phyloP scores from a whole-genome alignment of 2,329 filamentous ascomycete genomes.

The Magnaporthiopsis rhizophila region DNA sequence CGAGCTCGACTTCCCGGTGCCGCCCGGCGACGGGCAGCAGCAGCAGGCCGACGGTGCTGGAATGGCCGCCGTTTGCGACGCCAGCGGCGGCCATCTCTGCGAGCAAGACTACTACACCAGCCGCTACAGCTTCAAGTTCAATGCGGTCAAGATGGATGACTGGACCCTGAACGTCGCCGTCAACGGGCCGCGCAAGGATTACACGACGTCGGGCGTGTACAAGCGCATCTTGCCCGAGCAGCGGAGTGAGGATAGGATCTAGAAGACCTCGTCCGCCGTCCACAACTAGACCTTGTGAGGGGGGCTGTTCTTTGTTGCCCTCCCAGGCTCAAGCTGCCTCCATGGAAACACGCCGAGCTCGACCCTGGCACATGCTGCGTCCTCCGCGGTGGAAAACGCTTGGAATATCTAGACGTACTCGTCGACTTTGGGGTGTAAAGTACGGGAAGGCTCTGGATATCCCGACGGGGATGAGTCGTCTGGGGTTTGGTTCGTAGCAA shows the following conservation, averaged over 20 bases:
- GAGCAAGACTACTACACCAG: conserved; percentile 65
- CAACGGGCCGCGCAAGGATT: conserved; percentile 67
- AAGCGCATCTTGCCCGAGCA: conserved; percentile 20
- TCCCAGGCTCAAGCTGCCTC: no score
- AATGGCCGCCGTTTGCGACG: conserved; percentile 42
- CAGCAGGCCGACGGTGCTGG: conserved; percentile 12
- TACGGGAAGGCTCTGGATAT: no score
- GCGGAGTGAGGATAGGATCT: not conserved
- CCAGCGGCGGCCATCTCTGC: conserved; percentile 62
- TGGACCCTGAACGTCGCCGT: conserved; percentile 60
- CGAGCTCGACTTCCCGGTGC: conserved; percentile 53
- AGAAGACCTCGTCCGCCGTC: not conserved
- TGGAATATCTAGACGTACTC: no score
- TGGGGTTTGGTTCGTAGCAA: not conserved
- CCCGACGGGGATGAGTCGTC: not conserved
- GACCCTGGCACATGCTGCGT: no score
- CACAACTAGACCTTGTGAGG: no score
- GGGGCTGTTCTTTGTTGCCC: no score
- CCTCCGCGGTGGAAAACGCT: no score
- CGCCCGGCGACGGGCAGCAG: conserved; percentile 13
- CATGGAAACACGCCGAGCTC: no score
- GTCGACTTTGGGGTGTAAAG: no score
- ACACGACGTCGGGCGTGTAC: conserved; percentile 50
- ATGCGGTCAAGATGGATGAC: conserved; percentile 44
- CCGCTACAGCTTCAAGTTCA: conserved; percentile 57